Percentiles rank a stretch among this genome's conserved stretches.
Conservation (phyloP, 2,329 filamentous ascomycete species). For the Fusarium decemcellulare region DNA sequence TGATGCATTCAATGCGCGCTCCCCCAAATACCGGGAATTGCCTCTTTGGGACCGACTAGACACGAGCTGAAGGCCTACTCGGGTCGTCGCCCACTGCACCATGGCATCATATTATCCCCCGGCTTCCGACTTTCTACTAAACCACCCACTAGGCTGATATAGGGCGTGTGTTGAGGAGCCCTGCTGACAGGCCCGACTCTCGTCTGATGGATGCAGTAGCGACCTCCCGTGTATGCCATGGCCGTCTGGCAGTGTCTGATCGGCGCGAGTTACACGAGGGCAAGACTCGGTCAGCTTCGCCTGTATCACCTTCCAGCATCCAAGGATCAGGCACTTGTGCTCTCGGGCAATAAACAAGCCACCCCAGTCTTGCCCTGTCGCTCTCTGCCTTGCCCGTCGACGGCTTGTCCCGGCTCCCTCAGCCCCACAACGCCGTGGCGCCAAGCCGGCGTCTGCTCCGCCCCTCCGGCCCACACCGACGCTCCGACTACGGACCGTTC, state of each 20-base stretch:
- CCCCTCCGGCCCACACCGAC: slow-evolving; percentile 5
- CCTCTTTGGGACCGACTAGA: background rate
- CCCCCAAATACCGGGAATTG: background rate
- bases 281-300: too few species aligned
- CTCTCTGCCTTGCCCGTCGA: background rate
- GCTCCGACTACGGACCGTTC: slow-evolving; percentile 14
- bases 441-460: slow-evolving; percentile 31
- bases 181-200: slow-evolving; percentile 11
- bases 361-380: background rate
- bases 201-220: slow-evolving; percentile 6
- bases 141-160: background rate
- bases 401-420: slow-evolving; percentile 8
- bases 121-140: background rate
- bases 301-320: background rate
- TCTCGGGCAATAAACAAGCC: background rate
- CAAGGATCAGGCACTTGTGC: background rate
- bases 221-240: background rate
- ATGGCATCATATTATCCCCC: slow-evolving; percentile 10
- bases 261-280: background rate
- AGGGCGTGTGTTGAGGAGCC: background rate
- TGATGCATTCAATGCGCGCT: background rate
- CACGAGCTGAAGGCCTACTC: background rate
- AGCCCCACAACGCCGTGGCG: slow-evolving; percentile 34
- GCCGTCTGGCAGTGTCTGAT: background rate
- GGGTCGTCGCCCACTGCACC: slow-evolving; percentile 8